A percentile compares a stretch with the other conserved stretches of the same genome.
These are phyloP conservation scores for Santalum album DNA, from an alignment of 164 flowering plant species.

Conservation along the genomic window DNA sequence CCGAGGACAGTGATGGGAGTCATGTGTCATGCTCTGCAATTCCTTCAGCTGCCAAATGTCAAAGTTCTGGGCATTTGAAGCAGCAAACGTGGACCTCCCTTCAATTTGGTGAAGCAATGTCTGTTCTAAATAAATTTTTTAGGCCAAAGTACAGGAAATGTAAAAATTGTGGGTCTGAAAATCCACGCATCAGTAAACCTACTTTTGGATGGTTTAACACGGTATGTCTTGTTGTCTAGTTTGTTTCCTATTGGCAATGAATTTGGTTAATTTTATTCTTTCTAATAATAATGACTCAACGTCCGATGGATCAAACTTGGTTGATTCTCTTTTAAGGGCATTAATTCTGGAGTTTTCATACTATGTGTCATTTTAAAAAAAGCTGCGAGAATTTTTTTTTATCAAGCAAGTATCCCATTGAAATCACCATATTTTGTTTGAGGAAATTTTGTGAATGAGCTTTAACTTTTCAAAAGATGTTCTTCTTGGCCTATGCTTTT, in stretches of 20 bases:
- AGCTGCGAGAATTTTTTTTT: too few species aligned
- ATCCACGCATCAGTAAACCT: slow-evolving; percentile 54
- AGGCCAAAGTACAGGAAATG: slow-evolving; percentile 28
- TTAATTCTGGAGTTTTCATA: too few species aligned
- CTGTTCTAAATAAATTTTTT: slow-evolving; percentile 39
- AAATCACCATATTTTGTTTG: too few species aligned
- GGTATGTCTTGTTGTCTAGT: slow-evolving; percentile 35
- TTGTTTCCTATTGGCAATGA: background rate
- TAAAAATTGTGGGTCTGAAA: slow-evolving; percentile 32
- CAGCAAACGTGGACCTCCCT: slow-evolving; percentile 55
- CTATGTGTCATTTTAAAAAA: too few species aligned
- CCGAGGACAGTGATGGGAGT: slow-evolving; percentile 31
- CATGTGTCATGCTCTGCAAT: slow-evolving; percentile 14
- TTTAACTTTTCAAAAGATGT: too few species aligned
- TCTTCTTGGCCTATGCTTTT: too few species aligned
- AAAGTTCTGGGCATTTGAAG: slow-evolving; percentile 10
- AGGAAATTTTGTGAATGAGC: too few species aligned
- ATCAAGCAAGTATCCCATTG: too few species aligned
- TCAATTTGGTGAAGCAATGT: slow-evolving; percentile 53
- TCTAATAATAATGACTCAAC: background rate
- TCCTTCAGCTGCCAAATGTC: slow-evolving; percentile 6
- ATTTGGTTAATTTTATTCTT: background rate
- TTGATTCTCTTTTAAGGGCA: too few species aligned
- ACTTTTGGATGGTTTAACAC: slow-evolving; percentile 70
- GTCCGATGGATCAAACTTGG: too few species aligned